These are phyloP conservation scores for Lindgomyces ingoldianus DNA, from an alignment of 495 filamentous ascomycete genomes.

Conservation along the genomic window DNA sequence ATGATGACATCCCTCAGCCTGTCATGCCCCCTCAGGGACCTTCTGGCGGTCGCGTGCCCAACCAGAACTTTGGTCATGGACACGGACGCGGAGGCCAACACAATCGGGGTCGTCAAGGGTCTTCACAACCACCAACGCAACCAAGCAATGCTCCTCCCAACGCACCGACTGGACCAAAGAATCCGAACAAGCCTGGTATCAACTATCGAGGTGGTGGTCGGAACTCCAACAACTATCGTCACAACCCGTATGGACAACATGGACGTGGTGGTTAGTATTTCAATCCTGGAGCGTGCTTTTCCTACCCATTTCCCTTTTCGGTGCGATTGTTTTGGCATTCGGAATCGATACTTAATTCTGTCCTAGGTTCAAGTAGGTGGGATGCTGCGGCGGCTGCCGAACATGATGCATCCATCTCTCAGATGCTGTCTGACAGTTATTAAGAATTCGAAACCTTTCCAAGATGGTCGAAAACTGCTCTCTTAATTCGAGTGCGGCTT, in stretches of 20 bases:
- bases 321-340: background rate
- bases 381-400: too few relatives aligned
- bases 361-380: too few relatives aligned
- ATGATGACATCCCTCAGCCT: constrained; percentile 94
- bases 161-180: constrained; percentile 94
- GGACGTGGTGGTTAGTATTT: background rate
- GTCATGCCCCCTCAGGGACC: constrained; percentile 59
- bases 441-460: too few relatives aligned
- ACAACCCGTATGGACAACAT: constrained; percentile 72
- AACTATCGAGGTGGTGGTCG: constrained; percentile 92
- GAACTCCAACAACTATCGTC: constrained; percentile 60
- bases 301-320: background rate
- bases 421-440: too few relatives aligned
- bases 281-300: background rate
- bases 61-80: constrained; percentile 30
- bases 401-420: too few relatives aligned
- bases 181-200: constrained; percentile 87
- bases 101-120: constrained; percentile 48
- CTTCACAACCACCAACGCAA: constrained; percentile 38
- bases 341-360: background rate
- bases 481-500: background rate
- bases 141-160: constrained; percentile 82
- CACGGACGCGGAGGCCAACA: constrained; percentile 32
- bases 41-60: constrained; percentile 53
- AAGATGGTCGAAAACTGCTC: too few relatives aligned